These are phyloP conservation scores for Alloascoidea africana DNA, from an alignment of 805 yeast species.

Conservation along the genomic window DNA sequence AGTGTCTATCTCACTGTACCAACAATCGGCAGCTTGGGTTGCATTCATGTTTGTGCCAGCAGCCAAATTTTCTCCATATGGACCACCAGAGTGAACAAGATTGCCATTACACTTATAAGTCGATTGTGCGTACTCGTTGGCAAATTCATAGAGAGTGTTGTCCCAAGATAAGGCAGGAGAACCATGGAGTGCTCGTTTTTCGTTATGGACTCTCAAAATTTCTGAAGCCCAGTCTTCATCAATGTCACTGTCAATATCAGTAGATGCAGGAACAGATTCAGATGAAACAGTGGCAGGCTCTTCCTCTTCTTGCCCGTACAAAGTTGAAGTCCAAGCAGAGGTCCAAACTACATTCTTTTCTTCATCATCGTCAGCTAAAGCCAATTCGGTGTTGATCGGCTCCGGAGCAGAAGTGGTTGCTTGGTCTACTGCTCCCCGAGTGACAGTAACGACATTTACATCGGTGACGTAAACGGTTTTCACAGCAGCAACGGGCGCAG, in stretches of 20 bases:
- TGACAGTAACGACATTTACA: too few species aligned
- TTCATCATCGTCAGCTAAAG: too few species aligned
- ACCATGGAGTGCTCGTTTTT: constrained; percentile 35
- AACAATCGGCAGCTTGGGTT: constrained; percentile 35
- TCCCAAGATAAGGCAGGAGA: constrained; percentile 44
- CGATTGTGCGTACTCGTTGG: constrained; percentile 44
- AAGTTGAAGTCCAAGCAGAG: too few species aligned
- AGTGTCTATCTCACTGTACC: constrained; percentile 56
- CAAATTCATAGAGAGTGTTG: constrained; percentile 31
- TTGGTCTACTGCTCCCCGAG: too few species aligned
- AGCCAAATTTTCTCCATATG: constrained; percentile 75
- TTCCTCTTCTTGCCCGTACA: too few species aligned
- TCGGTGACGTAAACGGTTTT: background rate
- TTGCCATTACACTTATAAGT: constrained; percentile 28
- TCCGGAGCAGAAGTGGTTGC: too few species aligned
- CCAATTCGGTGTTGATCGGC: too few species aligned
- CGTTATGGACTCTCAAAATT: constrained; percentile 48
- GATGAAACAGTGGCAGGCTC: too few species aligned
- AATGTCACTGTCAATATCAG: too few species aligned
- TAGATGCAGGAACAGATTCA: too few species aligned
- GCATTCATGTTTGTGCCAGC: constrained; percentile 40
- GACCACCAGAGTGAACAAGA: constrained; percentile 51
- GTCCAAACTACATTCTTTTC: too few species aligned
- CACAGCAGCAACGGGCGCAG: background rate
- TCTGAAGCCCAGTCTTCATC: too few species aligned